A percentile compares a stretch with the other conserved stretches of the same genome.
These are phyloP conservation scores for Epichloe bromicola DNA, from an alignment of 2,329 filamentous ascomycete genomes.

Conservation along the genomic window DNA sequence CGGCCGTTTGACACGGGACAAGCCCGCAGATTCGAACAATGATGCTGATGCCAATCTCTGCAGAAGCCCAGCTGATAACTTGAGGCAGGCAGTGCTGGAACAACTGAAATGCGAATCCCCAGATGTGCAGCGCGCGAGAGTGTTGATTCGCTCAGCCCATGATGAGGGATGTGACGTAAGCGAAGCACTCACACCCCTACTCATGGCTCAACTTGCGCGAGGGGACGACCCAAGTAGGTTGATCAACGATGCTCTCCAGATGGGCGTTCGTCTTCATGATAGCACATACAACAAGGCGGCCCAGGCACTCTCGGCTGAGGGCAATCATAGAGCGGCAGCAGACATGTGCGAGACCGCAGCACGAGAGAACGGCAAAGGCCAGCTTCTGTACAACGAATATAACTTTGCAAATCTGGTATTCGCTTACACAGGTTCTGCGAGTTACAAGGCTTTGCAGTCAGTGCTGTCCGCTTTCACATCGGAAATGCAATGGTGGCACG, in stretches of 20 bases:
- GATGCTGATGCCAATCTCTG: background rate
- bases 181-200: conserved; percentile 25
- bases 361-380: conserved; percentile 22
- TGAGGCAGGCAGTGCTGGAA: conserved; percentile 35
- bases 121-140: conserved; percentile 20
- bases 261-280: conserved; percentile 20
- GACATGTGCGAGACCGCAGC: conserved; percentile 24
- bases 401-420: conserved; percentile 26
- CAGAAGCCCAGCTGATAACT: conserved; percentile 9
- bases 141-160: conserved; percentile 27
- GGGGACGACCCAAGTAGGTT: conserved; percentile 16
- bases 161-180: conserved; percentile 28
- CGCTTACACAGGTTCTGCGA: conserved; percentile 19
- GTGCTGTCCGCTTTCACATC: conserved; percentile 20
- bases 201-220: conserved; percentile 23
- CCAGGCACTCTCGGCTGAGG: conserved; percentile 16
- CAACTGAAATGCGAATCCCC: conserved; percentile 21
- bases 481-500: conserved; percentile 23
- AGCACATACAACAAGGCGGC: conserved; percentile 24
- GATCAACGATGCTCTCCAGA: conserved; percentile 16
- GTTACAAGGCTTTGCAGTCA: conserved; percentile 18
- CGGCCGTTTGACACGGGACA: conserved; percentile 24
- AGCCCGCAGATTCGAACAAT: background rate
- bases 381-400: conserved; percentile 22
- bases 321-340: conserved; percentile 18